These are phyloP conservation scores for Botryotinia globosa DNA, from an alignment of 2,329 filamentous ascomycete genomes.

Conservation along the genomic window DNA sequence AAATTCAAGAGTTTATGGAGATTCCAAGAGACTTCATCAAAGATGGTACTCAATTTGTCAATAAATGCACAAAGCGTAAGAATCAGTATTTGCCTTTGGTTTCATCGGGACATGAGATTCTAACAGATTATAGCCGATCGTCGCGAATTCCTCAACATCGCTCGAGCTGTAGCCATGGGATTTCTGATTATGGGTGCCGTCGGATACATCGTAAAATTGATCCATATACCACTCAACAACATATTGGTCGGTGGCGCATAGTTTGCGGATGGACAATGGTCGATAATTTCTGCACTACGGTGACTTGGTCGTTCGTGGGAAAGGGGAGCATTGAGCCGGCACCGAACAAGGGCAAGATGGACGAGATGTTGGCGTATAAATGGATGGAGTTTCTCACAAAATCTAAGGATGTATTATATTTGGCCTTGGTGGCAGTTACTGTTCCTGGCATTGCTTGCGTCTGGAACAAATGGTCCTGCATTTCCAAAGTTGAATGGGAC, in stretches of 20 bases:
- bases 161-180: constrained; percentile 50
- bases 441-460: constrained; percentile 2
- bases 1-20: constrained; percentile 57
- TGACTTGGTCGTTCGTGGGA: background rate
- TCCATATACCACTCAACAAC: constrained; percentile 53
- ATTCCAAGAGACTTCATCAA: constrained; percentile 49
- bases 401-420: constrained; percentile 22
- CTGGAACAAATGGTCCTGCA: constrained; percentile 9
- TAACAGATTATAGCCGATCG: constrained; percentile 38
- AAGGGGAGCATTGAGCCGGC: background rate
- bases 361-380: constrained; percentile 13
- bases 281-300: background rate
- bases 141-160: constrained; percentile 46
- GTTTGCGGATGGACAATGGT: constrained; percentile 27
- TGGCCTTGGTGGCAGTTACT: constrained; percentile 9
- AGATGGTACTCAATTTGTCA: constrained; percentile 45
- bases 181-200: constrained; percentile 54
- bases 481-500: background rate
- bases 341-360: background rate
- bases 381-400: constrained; percentile 16
- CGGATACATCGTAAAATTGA: constrained; percentile 51
- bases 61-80: constrained; percentile 46
- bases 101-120: background rate
- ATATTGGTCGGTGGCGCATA: constrained; percentile 46
- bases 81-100: background rate